These are phyloP conservation scores for Aspergillus eucalypticola DNA, from an alignment of 2,329 filamentous ascomycete genomes.

Conservation along the genomic window DNA sequence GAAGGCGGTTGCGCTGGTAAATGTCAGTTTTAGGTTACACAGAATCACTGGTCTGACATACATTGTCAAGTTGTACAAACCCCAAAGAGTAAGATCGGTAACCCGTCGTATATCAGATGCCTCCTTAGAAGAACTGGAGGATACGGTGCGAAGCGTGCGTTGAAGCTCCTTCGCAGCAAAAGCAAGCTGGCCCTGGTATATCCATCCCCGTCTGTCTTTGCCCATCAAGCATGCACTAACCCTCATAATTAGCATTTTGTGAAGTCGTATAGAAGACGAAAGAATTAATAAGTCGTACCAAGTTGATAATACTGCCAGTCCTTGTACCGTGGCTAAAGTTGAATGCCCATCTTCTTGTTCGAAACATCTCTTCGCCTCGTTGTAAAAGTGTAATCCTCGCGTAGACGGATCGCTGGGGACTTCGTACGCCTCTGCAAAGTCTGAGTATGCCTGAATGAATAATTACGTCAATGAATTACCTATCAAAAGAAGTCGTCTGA, in stretches of 20 bases:
- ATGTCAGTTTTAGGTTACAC: not conserved
- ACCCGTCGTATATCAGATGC: slow-evolving; percentile 6
- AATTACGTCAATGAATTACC: not conserved
- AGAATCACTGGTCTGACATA: not conserved
- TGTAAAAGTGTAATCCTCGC: slow-evolving; percentile 28
- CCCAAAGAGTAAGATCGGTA: slow-evolving; percentile 9
- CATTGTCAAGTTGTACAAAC: slow-evolving; percentile 16
- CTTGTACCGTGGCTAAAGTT: slow-evolving; percentile 26
- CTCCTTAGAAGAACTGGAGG: not conserved
- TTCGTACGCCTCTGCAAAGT: slow-evolving; percentile 24
- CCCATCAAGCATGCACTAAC: not conserved
- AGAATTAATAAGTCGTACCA: slow-evolving; percentile 15
- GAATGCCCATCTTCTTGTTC: slow-evolving; percentile 26
- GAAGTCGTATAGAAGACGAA: not conserved
- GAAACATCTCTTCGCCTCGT: slow-evolving; percentile 26
- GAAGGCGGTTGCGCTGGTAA: not conserved
- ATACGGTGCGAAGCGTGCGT: not conserved
- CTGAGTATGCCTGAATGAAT: slow-evolving; percentile 9
- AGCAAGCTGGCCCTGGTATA: not conserved
- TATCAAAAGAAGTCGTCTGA: not conserved
- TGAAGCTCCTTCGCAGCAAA: not conserved
- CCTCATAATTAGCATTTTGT: not conserved
- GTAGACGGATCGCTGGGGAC: slow-evolving; percentile 15
- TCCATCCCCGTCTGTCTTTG: not conserved
- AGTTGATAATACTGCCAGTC: slow-evolving; percentile 24